Evolutionary conservation across 2,329 filamentous ascomycete genomes (phyloP), one percentile per base, ranked within the genome.

Genomic region (Raffaelea ambrosiae): DNA sequence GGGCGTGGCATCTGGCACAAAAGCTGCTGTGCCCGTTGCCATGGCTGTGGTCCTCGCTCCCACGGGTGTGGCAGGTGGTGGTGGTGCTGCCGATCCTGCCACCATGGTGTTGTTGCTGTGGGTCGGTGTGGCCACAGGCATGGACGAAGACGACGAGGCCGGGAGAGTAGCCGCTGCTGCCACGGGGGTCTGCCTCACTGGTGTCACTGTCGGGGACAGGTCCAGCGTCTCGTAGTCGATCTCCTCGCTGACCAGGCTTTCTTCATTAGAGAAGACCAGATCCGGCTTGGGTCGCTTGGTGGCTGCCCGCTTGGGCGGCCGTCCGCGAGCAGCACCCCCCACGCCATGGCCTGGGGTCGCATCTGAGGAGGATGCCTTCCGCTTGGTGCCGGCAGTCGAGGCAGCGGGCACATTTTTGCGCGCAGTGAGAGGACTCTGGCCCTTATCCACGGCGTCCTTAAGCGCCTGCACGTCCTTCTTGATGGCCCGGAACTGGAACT

Each of bases 401-500:
- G 53, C 53, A 4, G 59, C 63, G 1, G 64, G 66, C 2, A 55
- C 53, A 13, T 58, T 48, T n/a, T 52, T 53, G 26, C 57, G 57
- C 3, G 51, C 51, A 10, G 52, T 48, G 13, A 71, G 63, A 0
- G 77, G 72, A 54, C 76, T 68, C 40, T 68, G 62, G 22, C 71
- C 72, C 1, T 62, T 59, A 20, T 64, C 61, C n/a, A 69, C 66
- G 3, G 70, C 69, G 3, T 64, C 56, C 39, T 67, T 65, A 40
- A 81, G 69, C 3, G 61, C 62, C 36, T 74, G 69, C 26, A 72
- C 77, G 26, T 77, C 67, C 33, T 66, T 66, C 61, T 77, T 79
- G 62, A 81, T 72, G 21, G 59, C 51, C 1, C 78, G 71, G 56
- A 83, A 80, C 56, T 81, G 77, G 58, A 77, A 83, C 54, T 73